phyloP scores from a whole-genome alignment of 2,329 filamentous ascomycete genomes.

The Lachnellula cervina region DNA sequence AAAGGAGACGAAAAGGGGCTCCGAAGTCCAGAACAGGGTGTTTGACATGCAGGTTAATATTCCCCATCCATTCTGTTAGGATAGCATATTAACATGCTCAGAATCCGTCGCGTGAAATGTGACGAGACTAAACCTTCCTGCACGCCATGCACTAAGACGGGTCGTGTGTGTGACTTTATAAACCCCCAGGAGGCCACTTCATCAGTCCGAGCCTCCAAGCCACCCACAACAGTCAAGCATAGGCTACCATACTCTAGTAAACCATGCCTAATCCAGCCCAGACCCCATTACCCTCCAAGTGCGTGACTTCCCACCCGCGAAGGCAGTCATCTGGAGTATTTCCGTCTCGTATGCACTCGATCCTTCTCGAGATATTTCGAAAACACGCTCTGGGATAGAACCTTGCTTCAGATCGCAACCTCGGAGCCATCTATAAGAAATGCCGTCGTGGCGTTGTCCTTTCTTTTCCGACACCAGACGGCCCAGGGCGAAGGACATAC shows the following conservation, averaged over 20 bases:
- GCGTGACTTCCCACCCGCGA: neutral
- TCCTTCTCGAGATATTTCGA: neutral
- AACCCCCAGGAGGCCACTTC: neutral
- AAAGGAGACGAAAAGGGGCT: neutral
- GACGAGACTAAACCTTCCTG: slow-evolving; percentile 2
- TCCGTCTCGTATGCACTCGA: neutral
- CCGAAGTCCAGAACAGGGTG: neutral
- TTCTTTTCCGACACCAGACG: neutral
- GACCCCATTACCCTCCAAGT: neutral
- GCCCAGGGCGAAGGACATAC: neutral
- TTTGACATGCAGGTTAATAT: neutral
- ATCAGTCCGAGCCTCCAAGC: neutral
- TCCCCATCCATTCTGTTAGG: neutral
- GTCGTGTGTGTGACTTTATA: neutral
- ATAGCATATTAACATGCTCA: neutral
- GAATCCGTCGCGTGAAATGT: slow-evolving; percentile 2
- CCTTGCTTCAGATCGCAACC: neutral
- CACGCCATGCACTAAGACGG: neutral
- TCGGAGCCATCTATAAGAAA: neutral
- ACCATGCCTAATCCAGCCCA: neutral
- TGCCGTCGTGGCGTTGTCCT: neutral
- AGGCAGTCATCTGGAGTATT: neutral
- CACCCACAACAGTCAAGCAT: neutral
- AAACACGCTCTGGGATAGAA: neutral
- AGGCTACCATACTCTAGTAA: neutral